Percentiles rank a stretch among this genome's conserved stretches.
These are phyloP conservation scores for Hypocrella siamensis DNA, from an alignment of 2,329 filamentous ascomycete species.

Conservation along the genomic window DNA sequence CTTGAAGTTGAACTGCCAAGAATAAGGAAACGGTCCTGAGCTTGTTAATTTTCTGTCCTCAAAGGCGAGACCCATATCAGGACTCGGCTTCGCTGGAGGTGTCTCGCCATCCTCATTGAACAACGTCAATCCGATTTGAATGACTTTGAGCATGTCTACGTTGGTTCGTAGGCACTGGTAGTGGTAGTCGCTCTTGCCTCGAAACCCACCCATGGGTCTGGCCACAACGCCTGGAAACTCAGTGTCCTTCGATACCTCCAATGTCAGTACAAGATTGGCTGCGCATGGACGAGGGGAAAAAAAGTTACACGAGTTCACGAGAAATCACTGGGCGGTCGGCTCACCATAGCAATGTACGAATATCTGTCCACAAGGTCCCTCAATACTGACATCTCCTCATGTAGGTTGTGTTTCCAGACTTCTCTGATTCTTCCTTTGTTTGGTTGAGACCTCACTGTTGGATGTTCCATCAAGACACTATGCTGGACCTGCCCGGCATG, in stretches of 20 bases:
- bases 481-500: constrained; percentile 28
- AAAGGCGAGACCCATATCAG: constrained; percentile 21
- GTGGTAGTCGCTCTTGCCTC: constrained; percentile 93
- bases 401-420: constrained; percentile 85
- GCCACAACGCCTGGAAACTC: constrained; percentile 98
- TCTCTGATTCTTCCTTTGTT: constrained; percentile 83
- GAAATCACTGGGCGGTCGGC: too few relatives aligned
- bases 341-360: constrained; percentile 94
- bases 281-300: too few relatives aligned
- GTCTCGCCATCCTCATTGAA: constrained; percentile 85
- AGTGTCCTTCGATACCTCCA: constrained; percentile 53
- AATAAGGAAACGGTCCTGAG: constrained; percentile 54
- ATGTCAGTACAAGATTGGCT: constrained; percentile 4
- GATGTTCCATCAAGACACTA: constrained; percentile 24
- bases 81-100: constrained; percentile 52
- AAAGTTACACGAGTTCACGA: too few relatives aligned
- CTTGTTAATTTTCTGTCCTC: constrained; percentile 22
- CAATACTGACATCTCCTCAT: constrained; percentile 77
- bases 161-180: constrained; percentile 97
- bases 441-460: constrained; percentile 28
- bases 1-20: constrained; percentile 99
- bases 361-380: constrained; percentile 78
- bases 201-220: constrained; percentile 85
- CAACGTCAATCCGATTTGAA: constrained; percentile 87
- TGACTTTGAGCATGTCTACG: constrained; percentile 93